Base-by-base conservation (phyloP, 345 rosid genomes). In the Kernera saxatilis region DNA sequence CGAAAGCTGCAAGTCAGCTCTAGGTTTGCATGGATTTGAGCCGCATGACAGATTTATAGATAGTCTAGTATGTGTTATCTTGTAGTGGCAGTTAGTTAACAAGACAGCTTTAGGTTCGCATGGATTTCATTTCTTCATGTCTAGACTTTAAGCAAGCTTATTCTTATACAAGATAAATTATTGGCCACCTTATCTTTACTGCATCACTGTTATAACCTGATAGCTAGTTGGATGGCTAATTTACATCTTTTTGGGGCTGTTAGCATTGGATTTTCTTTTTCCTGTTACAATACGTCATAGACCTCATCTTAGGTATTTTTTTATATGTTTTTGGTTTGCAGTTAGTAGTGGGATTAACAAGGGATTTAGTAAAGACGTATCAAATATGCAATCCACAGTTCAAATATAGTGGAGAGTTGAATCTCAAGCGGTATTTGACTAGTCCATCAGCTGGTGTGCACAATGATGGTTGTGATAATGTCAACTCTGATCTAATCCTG, bases 391-490 rank as follows among this genome's bases (percentile, higher is more conserved):
- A 90, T 77, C 87, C 91, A 11, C 82, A 82, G 55, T 90, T 90
- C 77, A 88, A 80, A 64, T 90, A 83, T 84, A 83, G 87, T 21
- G 91, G 86, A 77, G 91, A 88, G 70, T 68, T 86, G 64, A 87
- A 88, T 82, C 93, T 89, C 15, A 90, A 87, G 84, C 82, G 91
- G 68, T 90, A 83, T 81, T 79, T 90, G 81, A 90, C 93, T 60
- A 88, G 81, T 78, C 96, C 96, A 50, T 82, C 96, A 23, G 78
- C 73, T 72, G 93, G 93, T 64, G 87, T 84, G 55, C 88, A 85
- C 77, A 90, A 90, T 67, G 93, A 88, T 79, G 96, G 96, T 69
- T 79, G 54, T 75, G 96, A 88, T 78, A 90, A 90, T 78, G 87
- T 74, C 60, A 86, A 88, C 77, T 86, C 96, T 1, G 96, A 90